phyloP scores from a whole-genome alignment of 768 basidiomycete genomes.

The Serendipita vermifera region DNA sequence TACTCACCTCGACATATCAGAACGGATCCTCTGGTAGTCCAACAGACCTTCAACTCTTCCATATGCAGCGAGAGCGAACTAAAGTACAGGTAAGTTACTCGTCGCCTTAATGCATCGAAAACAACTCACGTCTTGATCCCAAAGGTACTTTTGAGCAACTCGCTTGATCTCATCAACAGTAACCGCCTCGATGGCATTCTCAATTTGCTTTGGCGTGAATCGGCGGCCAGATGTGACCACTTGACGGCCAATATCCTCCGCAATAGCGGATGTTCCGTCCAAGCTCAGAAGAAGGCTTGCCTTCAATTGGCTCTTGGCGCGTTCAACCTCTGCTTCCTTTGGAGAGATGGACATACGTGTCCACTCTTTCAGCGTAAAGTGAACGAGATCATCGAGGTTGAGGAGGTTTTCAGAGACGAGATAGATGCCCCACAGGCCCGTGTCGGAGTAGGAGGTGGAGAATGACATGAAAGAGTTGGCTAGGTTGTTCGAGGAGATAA shows the following conservation, averaged over 20 bases:
- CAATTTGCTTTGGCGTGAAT: constrained; percentile 86
- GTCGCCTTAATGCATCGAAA: too few relatives aligned
- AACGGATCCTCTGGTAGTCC: constrained; percentile 72
- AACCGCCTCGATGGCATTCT: constrained; percentile 83
- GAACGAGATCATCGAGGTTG: constrained; percentile 85
- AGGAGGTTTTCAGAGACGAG: constrained; percentile 85
- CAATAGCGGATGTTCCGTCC: constrained; percentile 92
- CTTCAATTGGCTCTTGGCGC: constrained; percentile 97
- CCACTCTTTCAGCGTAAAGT: constrained; percentile 95
- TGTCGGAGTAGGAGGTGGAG: constrained; percentile 97
- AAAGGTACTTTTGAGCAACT: constrained; percentile 90
- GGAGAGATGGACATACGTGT: constrained; percentile 85
- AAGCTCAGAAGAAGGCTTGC: constrained; percentile 78
- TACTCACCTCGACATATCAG: constrained; percentile 31
- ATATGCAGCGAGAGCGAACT: constrained; percentile 79
- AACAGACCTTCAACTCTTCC: constrained; percentile 85
- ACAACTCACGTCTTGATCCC: constrained; percentile 79
- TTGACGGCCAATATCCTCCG: constrained; percentile 97
- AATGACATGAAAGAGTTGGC: constrained; percentile 99
- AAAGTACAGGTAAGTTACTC: constrained; percentile 12
- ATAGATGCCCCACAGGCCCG: constrained; percentile 98
- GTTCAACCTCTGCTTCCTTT: constrained; percentile 77
- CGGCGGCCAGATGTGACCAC: constrained; percentile 87
- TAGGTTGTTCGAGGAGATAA: constrained; percentile 84
- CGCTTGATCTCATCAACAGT: constrained; percentile 80